phyloP scores from a whole-genome alignment of 2,329 filamentous ascomycete species.

The Pestalotiopsis sp. region DNA sequence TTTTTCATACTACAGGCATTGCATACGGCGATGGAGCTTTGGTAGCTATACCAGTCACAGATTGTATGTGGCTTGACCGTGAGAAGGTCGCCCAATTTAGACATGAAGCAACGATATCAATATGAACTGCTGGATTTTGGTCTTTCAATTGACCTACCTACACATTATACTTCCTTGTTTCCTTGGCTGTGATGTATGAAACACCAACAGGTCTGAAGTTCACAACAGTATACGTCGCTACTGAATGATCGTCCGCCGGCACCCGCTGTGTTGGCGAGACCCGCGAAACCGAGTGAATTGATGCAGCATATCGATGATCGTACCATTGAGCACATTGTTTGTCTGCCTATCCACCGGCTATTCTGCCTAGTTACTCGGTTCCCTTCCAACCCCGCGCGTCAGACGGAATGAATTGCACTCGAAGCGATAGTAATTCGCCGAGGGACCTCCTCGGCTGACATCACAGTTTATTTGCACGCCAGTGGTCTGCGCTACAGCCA shows the following conservation, averaged over 20 bases:
- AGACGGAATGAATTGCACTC: no score
- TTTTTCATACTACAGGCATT: background rate
- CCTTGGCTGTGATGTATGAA: background rate
- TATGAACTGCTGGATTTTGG: background rate
- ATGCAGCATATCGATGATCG: background rate
- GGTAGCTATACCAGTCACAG: background rate
- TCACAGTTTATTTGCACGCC: background rate
- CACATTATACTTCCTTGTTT: background rate
- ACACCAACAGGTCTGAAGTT: no score
- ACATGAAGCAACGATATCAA: constrained; percentile 7
- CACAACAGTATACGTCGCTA: no score
- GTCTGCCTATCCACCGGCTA: no score
- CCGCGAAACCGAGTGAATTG: no score
- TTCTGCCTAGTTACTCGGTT: no score
- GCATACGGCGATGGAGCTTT: background rate
- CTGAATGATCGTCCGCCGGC: no score
- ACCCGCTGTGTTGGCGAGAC: background rate
- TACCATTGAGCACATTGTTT: background rate
- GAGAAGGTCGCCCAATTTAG: background rate
- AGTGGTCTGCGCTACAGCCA: background rate
- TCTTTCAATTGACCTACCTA: background rate
- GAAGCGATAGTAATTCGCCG: background rate
- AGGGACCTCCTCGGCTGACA: background rate
- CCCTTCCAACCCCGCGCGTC: no score
- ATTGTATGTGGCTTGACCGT: background rate